Evolutionary conservation across 2,329 filamentous ascomycete species (phyloP).

Genomic region (Zymoseptoria brevis): DNA sequence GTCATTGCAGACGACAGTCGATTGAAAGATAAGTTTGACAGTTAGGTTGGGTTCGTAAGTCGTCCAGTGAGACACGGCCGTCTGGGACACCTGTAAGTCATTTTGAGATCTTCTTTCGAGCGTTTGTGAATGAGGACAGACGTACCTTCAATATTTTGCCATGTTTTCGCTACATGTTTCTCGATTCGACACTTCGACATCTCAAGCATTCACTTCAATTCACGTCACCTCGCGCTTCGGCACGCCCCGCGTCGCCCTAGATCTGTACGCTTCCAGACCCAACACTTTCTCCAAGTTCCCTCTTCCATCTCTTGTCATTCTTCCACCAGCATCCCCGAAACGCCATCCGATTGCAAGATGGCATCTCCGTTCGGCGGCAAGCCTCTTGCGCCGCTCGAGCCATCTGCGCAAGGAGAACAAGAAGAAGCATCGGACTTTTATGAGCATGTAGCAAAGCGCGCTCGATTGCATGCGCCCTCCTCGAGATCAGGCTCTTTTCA

Average conservation of each 20-base stretch:
- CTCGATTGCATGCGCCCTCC: neutral
- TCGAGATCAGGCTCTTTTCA: neutral
- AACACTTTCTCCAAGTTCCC: neutral
- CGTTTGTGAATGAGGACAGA: no score
- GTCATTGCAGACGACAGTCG: neutral
- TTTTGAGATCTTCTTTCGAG: no score
- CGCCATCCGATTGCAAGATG: neutral
- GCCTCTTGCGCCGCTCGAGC: neutral
- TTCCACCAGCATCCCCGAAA: neutral
- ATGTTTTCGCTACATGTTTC: no score
- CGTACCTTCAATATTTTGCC: no score
- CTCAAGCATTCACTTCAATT: neutral
- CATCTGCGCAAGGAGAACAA: constrained; percentile 6
- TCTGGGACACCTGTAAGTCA: neutral
- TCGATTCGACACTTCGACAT: neutral
- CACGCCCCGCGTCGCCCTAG: neutral
- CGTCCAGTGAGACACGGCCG: neutral
- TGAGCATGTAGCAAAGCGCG: neutral
- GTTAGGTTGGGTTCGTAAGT: neutral
- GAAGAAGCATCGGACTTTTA: constrained; percentile 1
- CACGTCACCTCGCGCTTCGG: neutral
- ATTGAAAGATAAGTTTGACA: neutral
- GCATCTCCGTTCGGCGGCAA: neutral
- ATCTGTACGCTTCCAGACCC: neutral
- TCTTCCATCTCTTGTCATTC: neutral